A percentile compares a stretch with the other conserved stretches of the same genome.
These are phyloP conservation scores for Penicillium paneum DNA, from an alignment of 2,329 filamentous ascomycete genomes.

Conservation along the genomic window DNA sequence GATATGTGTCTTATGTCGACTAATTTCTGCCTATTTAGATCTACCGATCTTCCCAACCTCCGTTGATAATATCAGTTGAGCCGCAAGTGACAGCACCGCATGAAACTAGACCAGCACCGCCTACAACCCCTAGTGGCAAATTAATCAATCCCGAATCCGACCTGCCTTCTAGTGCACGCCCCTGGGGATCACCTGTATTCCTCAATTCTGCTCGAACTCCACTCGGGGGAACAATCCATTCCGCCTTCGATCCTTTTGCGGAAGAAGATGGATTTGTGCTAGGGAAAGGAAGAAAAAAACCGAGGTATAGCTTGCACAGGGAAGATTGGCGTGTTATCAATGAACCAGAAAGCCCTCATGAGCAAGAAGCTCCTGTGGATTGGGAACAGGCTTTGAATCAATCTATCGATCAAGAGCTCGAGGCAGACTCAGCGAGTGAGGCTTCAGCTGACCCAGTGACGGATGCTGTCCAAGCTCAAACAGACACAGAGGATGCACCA, in stretches of 20 bases:
- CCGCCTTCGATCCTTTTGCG: constrained; percentile 61
- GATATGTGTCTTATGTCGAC: not conserved
- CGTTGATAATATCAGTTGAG: constrained; percentile 52
- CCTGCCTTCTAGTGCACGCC: constrained; percentile 42
- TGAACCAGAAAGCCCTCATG: constrained; percentile 66
- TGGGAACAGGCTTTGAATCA: constrained; percentile 29
- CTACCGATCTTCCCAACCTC: constrained; percentile 22
- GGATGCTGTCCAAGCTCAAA: not conserved
- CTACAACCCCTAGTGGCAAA: constrained; percentile 26
- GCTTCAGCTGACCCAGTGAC: not conserved
- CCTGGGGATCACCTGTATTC: constrained; percentile 77
- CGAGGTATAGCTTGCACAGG: constrained; percentile 64
- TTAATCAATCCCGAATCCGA: constrained; percentile 4
- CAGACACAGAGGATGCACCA: not conserved
- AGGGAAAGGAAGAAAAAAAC: constrained; percentile 65
- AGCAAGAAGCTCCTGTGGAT: constrained; percentile 38
- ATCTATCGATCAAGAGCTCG: constrained; percentile 27
- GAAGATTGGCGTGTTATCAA: constrained; percentile 72
- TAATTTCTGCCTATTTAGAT: constrained; percentile 23
- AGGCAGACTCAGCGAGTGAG: not conserved
- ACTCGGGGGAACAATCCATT: constrained; percentile 64
- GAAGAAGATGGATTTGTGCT: constrained; percentile 63
- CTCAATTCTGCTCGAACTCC: constrained; percentile 68
- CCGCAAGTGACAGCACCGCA: constrained; percentile 34
- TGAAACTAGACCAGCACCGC: constrained; percentile 19